A percentile compares a stretch with the other conserved stretches of the same genome.
These are phyloP conservation scores for Agrocybe chaxingu DNA, from an alignment of 768 basidiomycete species.

Conservation along the genomic window DNA sequence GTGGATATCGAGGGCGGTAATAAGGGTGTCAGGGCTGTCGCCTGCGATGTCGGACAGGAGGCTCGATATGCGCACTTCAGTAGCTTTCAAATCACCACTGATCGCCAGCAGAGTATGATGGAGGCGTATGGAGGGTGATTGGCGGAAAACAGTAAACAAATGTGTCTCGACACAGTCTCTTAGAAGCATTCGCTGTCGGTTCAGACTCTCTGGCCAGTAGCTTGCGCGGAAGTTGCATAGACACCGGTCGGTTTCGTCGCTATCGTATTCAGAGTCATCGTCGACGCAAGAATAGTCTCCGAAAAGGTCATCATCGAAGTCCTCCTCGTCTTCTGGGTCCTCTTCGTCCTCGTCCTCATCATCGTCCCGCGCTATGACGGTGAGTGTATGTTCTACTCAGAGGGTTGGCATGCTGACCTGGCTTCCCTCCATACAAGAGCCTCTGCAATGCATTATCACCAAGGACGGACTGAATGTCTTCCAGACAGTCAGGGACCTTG, in stretches of 20 bases:
- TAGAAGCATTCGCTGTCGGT: constrained; percentile 36
- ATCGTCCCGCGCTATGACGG: constrained; percentile 18
- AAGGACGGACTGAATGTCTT: constrained; percentile 51
- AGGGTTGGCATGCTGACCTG: constrained; percentile 34
- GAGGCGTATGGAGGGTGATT: constrained; percentile 44
- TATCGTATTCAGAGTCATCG: constrained; percentile 27
- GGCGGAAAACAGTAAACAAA: constrained; percentile 46
- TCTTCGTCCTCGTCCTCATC: constrained; percentile 25
- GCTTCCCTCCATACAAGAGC: constrained; percentile 52
- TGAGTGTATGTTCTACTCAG: neutral
- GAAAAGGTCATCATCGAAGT: constrained; percentile 26
- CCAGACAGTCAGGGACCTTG: constrained; percentile 48
- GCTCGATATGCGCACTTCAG: constrained; percentile 30
- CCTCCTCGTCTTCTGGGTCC: constrained; percentile 23
- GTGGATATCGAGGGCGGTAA: constrained; percentile 54
- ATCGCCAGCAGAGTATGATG: constrained; percentile 41
- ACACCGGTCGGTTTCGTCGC: constrained; percentile 23
- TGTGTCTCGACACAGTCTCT: constrained; percentile 41
- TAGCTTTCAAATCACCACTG: constrained; percentile 27
- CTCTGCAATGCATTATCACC: constrained; percentile 51
- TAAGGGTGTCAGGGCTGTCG: constrained; percentile 47
- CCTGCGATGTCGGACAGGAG: constrained; percentile 40
- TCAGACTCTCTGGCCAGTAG: constrained; percentile 50
- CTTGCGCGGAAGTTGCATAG: constrained; percentile 34
- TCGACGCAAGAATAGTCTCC: constrained; percentile 16